Evolutionary conservation across 805 yeast species (phyloP), one percentile per base, ranked within the genome.

Genomic region (Maudiozyma serrabonitensis): DNA sequence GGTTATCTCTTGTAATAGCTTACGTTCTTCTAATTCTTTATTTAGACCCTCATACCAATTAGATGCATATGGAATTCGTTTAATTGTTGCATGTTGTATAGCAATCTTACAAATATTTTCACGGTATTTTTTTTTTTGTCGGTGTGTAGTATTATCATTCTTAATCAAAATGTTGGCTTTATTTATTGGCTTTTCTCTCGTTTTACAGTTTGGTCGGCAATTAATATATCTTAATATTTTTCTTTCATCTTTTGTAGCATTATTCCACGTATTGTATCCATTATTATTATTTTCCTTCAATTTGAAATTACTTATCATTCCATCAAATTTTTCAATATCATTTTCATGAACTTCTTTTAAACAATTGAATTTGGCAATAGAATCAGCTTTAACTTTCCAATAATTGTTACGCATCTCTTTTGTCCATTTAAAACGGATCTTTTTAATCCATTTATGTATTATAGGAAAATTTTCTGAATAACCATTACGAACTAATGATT

Each of bases 11-110:
- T 5, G 28, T 6, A 26, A 8, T 26, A 26, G 8, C 5, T 21
- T 41, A 46, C 72, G 55, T 2, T 56, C 52, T 13, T 48, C 48
- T n/a, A 70, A 53, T 34, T 69, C 73, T 2, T 55, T 46, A 42
- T 60, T 63, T 38, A 70, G 47, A 2, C 68, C 63, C 0, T 42
- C 50, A 45, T 63, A 64, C 46, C 61, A 64, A 42, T 69, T 65
- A 13, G 60, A 52, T 1, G 63, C 66, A 50, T 68, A 69, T 1
- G 64, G 61, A 2, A 63, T 47, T 16, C 68, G 58, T 28, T 63
- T 56, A 13, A 55, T 52, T 63, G 68, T 61, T 51, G 59, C 62
- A 48, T 52, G 58, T 35, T 56, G 56, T 6, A 63, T 21, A 0
- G 68, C 64, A 35, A 59, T 54, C 16, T 48, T 48, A 26, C 54